phyloP scores from a whole-genome alignment of 345 rosid species.

The Salix dunnii region DNA sequence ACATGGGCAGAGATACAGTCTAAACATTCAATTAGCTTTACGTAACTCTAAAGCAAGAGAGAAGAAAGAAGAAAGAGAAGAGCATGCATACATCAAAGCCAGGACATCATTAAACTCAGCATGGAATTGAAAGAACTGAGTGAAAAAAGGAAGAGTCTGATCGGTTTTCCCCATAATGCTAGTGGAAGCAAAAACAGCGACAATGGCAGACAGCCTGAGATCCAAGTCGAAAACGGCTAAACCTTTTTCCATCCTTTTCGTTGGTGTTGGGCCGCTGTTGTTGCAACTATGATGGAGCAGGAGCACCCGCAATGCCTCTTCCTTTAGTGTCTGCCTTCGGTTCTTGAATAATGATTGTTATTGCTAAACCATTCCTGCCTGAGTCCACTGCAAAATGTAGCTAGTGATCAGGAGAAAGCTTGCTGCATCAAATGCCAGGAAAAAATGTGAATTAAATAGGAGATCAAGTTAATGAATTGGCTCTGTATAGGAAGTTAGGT shows the following conservation, averaged over 20 bases:
- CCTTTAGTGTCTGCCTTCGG: constrained; percentile 21
- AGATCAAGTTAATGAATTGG: constrained; percentile 15
- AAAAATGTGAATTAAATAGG: constrained; percentile 1
- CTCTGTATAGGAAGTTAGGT: neutral
- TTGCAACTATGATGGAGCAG: neutral
- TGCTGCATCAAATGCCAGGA: neutral
- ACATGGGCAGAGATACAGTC: neutral
- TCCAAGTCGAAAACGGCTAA: constrained; percentile 46
- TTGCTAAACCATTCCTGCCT: constrained; percentile 7
- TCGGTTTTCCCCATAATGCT: constrained; percentile 39
- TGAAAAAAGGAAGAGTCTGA: constrained; percentile 55
- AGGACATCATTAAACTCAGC: constrained; percentile 49
- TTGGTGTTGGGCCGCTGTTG: constrained; percentile 3
- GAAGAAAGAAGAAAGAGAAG: neutral
- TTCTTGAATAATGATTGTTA: constrained; percentile 14
- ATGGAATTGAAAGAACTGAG: constrained; percentile 62
- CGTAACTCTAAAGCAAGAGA: neutral
- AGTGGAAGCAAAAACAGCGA: constrained; percentile 41
- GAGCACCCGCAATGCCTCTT: constrained; percentile 19
- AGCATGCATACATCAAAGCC: constrained; percentile 29
- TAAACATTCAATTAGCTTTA: neutral
- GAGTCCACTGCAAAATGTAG: constrained; percentile 24
- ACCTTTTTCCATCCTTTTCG: constrained; percentile 36
- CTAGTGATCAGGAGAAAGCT: neutral
- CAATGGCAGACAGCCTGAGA: constrained; percentile 37